These are phyloP conservation scores for Carpinus viminea DNA, from an alignment of 306 rosid species.

Conservation along the genomic window DNA sequence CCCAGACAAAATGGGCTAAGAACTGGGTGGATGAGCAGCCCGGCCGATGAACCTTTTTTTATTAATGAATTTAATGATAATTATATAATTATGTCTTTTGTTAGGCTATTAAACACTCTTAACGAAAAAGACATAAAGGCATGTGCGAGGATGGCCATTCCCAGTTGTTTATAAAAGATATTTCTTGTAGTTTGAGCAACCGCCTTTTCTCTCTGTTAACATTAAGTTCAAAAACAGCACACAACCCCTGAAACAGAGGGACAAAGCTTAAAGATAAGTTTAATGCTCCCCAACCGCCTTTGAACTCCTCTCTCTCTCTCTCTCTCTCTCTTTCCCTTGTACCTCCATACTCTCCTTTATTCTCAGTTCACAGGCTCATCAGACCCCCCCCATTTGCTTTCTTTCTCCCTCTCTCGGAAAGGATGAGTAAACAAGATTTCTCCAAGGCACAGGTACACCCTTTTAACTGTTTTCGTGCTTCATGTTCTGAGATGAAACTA, in stretches of 20 bases:
- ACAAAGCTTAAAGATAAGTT: slow-evolving; percentile 36
- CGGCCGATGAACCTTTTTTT: neutral
- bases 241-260: slow-evolving; percentile 36
- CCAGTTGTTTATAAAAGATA: slow-evolving; percentile 25
- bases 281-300: slow-evolving; percentile 43
- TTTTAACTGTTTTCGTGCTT: slow-evolving; percentile 12
- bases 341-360: slow-evolving; percentile 8
- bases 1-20: neutral
- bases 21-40: neutral
- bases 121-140: slow-evolving; percentile 1
- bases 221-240: slow-evolving; percentile 25
- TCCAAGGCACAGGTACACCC: slow-evolving; percentile 70
- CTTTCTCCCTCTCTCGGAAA: slow-evolving; percentile 3
- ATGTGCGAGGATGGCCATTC: slow-evolving; percentile 21
- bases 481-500: neutral
- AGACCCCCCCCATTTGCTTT: neutral
- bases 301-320: slow-evolving; percentile 22
- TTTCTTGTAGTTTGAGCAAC: slow-evolving; percentile 34
- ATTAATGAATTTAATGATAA: neutral
- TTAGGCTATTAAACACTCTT: slow-evolving; percentile 15
- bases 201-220: slow-evolving; percentile 14
- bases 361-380: neutral
- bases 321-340: slow-evolving; percentile 5
- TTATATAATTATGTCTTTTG: neutral
- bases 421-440: slow-evolving; percentile 80